Evolutionary conservation across 2,329 filamentous ascomycete species (phyloP), one percentile per base, ranked within the genome.

Genomic region (Fusarium secorum): DNA sequence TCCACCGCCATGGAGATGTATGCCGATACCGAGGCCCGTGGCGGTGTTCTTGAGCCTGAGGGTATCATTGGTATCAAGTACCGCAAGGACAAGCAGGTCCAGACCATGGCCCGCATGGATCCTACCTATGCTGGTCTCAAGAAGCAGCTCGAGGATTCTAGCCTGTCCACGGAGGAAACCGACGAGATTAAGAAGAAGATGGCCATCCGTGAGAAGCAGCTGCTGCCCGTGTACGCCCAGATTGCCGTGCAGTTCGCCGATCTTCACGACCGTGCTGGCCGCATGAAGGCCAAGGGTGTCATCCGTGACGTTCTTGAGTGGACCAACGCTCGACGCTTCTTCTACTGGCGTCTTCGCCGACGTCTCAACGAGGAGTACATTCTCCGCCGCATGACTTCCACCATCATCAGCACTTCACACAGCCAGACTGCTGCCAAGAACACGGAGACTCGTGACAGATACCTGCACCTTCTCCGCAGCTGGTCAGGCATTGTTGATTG

Each of bases 41-140:
- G 95, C 84, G 96, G 96, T 91, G 95, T 99, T 51, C 89, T 99
- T 70, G 96, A 99, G 83, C 96, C 96, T 11, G 96, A 99, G 81
- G 96, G 96, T 85, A 98, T 98, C 79, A 91, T 99, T 62, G 94
- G 94, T 81, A 98, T 99, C 89, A 99, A 98, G 85, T 99, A 95
- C 88, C 93, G 94, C 80, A 95, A 93, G 82, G 95, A 99, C 78
- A 97, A 95, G 86, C 96, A 98, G 85, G 90, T 99, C 26, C 92
- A 97, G 80, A 98, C 95, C 64, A 99, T 99, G 96, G 91, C 94
- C 44, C 95, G 96, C 74, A 88, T 98, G 73, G 96, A 99, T 79
- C 86, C 92, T 4, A 88, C 87, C 46, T 99, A 99, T 77, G 92
- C 89, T 71, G 87, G 90, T 49, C 91, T 99, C 65, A 95, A 93